Conservation (phyloP, 345 rosid genomes). For the Hibiscus syriacus region DNA sequence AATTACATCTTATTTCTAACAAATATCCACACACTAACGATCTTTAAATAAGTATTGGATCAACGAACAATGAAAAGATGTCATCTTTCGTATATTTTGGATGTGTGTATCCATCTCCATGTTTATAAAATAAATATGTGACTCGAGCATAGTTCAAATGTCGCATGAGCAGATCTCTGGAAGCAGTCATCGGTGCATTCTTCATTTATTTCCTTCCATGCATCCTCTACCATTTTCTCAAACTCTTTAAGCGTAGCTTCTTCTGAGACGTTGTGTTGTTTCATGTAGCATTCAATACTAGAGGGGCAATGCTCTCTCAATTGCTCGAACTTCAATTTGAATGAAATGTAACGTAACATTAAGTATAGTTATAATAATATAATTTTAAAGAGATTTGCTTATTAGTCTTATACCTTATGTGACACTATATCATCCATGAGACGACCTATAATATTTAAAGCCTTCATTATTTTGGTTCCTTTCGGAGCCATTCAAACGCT, state of each 20-base stretch:
- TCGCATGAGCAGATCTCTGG: background rate
- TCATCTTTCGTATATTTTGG: background rate
- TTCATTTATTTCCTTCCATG: background rate
- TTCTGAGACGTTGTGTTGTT: background rate
- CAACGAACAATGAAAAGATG: background rate
- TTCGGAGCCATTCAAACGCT: background rate
- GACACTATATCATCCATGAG: background rate
- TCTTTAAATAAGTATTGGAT: background rate
- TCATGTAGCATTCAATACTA: constrained; percentile 2
- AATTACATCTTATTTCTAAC: too few species aligned
- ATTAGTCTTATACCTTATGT: background rate
- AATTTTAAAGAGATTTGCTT: background rate
- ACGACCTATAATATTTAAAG: background rate
- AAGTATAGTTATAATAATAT: background rate
- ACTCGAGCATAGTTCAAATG: background rate
- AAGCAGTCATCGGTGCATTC: background rate
- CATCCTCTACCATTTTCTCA: background rate
- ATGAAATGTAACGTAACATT: too few species aligned
- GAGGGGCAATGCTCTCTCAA: background rate
- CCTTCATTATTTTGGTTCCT: background rate
- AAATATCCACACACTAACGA: too few species aligned
- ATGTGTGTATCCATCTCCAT: constrained; percentile 1
- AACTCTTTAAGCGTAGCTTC: background rate
- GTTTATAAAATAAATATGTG: background rate
- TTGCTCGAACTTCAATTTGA: background rate